A percentile compares a stretch with the other conserved stretches of the same genome.
Evolutionary conservation across 176 grass and related monocot species (phyloP).

Genomic region (Carex littledalei): DNA sequence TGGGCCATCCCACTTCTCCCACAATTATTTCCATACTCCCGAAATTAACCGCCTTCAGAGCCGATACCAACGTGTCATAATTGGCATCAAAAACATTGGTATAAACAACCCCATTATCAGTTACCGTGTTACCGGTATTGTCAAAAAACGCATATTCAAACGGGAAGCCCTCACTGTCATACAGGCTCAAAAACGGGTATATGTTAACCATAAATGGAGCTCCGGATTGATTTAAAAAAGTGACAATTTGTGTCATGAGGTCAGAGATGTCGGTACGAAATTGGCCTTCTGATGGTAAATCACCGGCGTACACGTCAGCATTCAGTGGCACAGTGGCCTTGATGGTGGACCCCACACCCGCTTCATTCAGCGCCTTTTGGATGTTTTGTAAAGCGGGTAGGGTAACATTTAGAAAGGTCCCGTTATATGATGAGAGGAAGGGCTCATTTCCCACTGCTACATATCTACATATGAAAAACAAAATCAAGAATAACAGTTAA

Average conservation of each 20-base stretch:
- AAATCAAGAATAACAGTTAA: not conserved
- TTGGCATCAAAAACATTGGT: slow-evolving; percentile 93
- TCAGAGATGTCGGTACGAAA: slow-evolving; percentile 44
- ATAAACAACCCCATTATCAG: slow-evolving; percentile 47
- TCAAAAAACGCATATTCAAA: slow-evolving; percentile 87
- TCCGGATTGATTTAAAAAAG: slow-evolving; percentile 58
- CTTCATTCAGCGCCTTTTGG: slow-evolving; percentile 59
- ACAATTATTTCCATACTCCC: slow-evolving; percentile 47
- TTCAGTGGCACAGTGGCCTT: slow-evolving; percentile 82
- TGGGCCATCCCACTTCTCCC: slow-evolving; percentile 78
- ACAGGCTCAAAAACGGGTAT: slow-evolving; percentile 82
- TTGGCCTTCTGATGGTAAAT: slow-evolving; percentile 45
- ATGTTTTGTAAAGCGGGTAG: slow-evolving; percentile 74
- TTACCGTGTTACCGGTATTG: slow-evolving; percentile 34
- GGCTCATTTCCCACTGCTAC: slow-evolving; percentile 93
- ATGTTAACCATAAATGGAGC: slow-evolving; percentile 81
- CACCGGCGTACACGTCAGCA: slow-evolving; percentile 60
- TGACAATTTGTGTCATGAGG: slow-evolving; percentile 68
- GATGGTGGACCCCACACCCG: slow-evolving; percentile 43
- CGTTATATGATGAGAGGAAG: slow-evolving; percentile 60
- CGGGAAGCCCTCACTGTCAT: slow-evolving; percentile 44
- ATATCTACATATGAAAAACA: slow-evolving; percentile 36
- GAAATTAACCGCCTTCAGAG: slow-evolving; percentile 25
- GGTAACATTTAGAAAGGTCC: slow-evolving; percentile 68
- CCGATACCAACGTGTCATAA: slow-evolving; percentile 63